Percentiles rank a stretch among this genome's conserved stretches.
phyloP scores from a whole-genome alignment of 192 early-diverging fungal genomes.

The Chytriomyces sp. region DNA sequence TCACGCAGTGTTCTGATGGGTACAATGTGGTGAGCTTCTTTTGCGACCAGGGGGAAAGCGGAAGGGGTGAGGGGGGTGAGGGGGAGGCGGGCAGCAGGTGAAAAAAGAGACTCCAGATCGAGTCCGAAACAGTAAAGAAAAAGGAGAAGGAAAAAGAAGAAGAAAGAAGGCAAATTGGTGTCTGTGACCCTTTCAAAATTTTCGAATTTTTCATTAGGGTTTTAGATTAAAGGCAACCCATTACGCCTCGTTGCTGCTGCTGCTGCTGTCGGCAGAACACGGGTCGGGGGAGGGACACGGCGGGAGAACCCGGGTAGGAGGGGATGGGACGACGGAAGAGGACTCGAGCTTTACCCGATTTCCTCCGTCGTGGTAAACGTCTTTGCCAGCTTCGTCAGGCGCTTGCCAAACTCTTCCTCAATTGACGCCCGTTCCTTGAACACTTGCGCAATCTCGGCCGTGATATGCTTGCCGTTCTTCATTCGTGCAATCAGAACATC shows the following conservation, averaged over 20 bases:
- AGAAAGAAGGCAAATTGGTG: no score
- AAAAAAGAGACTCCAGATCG: neutral
- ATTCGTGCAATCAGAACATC: slow-evolving; percentile 54
- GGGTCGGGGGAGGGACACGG: no score
- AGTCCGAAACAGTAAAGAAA: no score
- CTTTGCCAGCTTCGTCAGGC: slow-evolving; percentile 57
- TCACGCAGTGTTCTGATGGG: slow-evolving; percentile 52
- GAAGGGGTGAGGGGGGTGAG: neutral
- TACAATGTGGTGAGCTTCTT: neutral
- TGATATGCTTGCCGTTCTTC: slow-evolving; percentile 56
- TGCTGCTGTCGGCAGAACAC: no score
- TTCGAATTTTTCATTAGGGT: no score
- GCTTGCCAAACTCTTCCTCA: slow-evolving; percentile 64
- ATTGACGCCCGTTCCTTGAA: slow-evolving; percentile 57
- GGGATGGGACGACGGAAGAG: no score
- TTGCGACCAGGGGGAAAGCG: neutral
- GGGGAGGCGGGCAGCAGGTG: neutral
- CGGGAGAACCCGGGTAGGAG: no score
- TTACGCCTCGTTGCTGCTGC: no score
- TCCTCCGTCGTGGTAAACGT: slow-evolving; percentile 58
- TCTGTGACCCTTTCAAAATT: no score
- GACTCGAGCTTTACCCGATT: slow-evolving; percentile 43
- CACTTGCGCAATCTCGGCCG: slow-evolving; percentile 51
- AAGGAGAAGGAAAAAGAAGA: no score
- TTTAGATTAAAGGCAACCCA: no score